Evolutionary conservation across 2,329 filamentous ascomycete genomes (phyloP), one percentile per base, ranked within the genome.

Genomic region (Aspergillus pseudotamarii): DNA sequence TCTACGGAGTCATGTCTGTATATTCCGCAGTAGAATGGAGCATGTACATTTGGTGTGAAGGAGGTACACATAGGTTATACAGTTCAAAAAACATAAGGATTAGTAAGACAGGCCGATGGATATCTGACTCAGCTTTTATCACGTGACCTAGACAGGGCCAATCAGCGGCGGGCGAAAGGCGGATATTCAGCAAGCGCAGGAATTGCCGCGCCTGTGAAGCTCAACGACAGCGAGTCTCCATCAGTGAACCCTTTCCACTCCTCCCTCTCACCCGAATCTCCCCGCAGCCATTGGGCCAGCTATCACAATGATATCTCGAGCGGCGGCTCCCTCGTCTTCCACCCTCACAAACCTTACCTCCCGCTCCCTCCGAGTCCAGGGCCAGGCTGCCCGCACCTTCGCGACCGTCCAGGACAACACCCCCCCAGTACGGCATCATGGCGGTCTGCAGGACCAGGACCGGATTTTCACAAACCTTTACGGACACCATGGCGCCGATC

Each of bases 391-490:
- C 72, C 89, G 94, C 78, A 86, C 86, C 71, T 91, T 97, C 82
- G 92, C 92, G 74, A 93, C 91, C 65, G 91, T 93, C 71, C 89
- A 92, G 78, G 91, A 94, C 80, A 85, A 84, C 73, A 72, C 76
- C 61, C 74, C 77, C 67, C 81, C 86, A 67, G 85, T 89, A 79
- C 81, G 83, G 74, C 88, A 87, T 69, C 91, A 96, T 80, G 93
- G 95, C 74, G 93, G 93, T 63, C 86, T 99, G 72, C 91, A 89
- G 82, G 95, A 99, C 79, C 93, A 98, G 84, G 95, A 99, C 83
- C 90, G 95, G 74, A 99, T 99, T 82, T 99, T 99, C 83, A 94
- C 96, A 84, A 99, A 99, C 83, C 86, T 99, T 64, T 99, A 99
- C 83, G 90, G 93, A 75, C 93, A 95, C 78, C 93, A 92, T 82